Conservation (phyloP, 129 eudicot species). For the Lonicera japonica region DNA sequence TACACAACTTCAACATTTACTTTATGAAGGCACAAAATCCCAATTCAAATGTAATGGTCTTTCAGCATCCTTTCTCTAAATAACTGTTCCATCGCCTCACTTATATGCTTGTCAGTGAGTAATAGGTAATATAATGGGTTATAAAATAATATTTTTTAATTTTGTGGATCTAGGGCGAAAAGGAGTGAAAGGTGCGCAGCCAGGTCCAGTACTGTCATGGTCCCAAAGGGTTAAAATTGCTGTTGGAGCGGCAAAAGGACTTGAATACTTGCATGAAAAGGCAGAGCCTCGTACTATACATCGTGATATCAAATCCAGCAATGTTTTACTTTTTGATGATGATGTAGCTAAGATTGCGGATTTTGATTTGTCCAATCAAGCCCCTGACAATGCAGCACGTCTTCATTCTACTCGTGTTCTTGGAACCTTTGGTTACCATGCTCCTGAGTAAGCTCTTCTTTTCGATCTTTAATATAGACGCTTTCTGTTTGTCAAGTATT, state of each 20-base stretch:
- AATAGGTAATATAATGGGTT: background rate
- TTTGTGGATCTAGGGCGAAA: slow-evolving; percentile 49
- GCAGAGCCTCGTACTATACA: slow-evolving; percentile 83
- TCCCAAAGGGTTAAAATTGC: slow-evolving; percentile 90
- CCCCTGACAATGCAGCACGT: slow-evolving; percentile 93
- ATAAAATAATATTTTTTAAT: slow-evolving; percentile 7
- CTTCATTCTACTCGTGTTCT: slow-evolving; percentile 95
- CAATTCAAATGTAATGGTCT: too few relatives aligned
- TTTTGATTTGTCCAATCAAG: slow-evolving; percentile 90
- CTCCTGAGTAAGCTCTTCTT: slow-evolving; percentile 71
- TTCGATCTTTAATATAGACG: background rate
- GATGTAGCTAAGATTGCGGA: slow-evolving; percentile 90
- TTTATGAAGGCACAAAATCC: too few relatives aligned
- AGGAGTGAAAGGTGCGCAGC: slow-evolving; percentile 95
- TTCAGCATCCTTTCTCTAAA: too few relatives aligned
- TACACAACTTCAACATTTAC: too few relatives aligned
- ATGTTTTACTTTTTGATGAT: slow-evolving; percentile 83
- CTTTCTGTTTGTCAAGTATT: slow-evolving; percentile 1
- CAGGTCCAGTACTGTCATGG: slow-evolving; percentile 89
- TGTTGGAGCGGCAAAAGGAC: slow-evolving; percentile 95
- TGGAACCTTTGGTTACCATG: slow-evolving; percentile 95
- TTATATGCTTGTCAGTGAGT: too few relatives aligned
- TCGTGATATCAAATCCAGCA: slow-evolving; percentile 89
- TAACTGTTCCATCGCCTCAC: too few relatives aligned
- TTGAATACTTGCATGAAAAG: slow-evolving; percentile 86